These are phyloP conservation scores for Astrothelium subdiscretum DNA, from an alignment of 495 filamentous ascomycete species.

Conservation along the genomic window DNA sequence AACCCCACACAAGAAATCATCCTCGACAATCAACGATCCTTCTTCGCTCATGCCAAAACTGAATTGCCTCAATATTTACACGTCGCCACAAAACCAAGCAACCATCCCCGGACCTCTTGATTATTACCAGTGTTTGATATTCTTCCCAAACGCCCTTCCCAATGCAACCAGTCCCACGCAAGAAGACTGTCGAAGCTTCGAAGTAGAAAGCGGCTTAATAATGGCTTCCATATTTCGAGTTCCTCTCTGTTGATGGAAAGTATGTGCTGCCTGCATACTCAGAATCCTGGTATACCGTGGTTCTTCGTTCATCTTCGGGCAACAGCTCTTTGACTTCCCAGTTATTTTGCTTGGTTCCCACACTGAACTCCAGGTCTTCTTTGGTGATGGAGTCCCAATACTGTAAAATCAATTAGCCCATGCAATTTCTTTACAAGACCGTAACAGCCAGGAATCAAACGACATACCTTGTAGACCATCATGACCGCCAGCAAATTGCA, in stretches of 20 bases:
- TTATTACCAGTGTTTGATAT: no score
- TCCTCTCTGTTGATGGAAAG: slow-evolving; percentile 1
- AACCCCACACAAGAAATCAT: neutral
- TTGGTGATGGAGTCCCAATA: slow-evolving; percentile 99
- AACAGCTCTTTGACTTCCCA: slow-evolving; percentile 97
- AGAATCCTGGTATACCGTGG: slow-evolving; percentile 65
- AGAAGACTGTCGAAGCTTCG: neutral
- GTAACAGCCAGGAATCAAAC: neutral
- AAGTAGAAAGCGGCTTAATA: neutral
- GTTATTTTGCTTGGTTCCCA: slow-evolving; percentile 86
- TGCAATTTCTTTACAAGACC: neutral
- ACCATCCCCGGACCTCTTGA: no score
- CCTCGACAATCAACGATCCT: neutral
- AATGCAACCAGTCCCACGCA: neutral
- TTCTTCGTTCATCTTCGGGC: slow-evolving; percentile 74
- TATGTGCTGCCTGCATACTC: slow-evolving; percentile 51
- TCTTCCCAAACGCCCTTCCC: neutral
- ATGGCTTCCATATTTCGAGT: neutral
- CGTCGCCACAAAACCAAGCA: no score
- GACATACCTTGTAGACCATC: slow-evolving; percentile 96
- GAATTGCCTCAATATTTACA: no score
- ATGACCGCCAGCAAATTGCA: slow-evolving; percentile 93
- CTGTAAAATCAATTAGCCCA: slow-evolving; percentile 31
- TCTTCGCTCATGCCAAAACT: neutral
- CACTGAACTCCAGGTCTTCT: slow-evolving; percentile 96